These are phyloP conservation scores for Macrolepiota albuminosa DNA, from an alignment of 768 basidiomycete genomes.

Conservation along the genomic window DNA sequence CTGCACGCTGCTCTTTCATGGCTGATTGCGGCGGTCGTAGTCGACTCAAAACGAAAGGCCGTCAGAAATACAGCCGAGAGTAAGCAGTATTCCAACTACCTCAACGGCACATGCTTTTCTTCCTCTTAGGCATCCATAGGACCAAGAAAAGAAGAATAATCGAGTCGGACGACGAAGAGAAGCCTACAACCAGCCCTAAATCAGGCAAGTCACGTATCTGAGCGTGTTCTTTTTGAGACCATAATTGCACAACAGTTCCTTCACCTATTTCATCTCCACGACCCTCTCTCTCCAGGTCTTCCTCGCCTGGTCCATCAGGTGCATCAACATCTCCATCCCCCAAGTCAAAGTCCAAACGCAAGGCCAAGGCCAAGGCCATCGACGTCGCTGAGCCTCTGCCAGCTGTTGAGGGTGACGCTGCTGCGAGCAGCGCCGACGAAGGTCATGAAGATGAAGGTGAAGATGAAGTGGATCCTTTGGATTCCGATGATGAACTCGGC, in stretches of 20 bases:
- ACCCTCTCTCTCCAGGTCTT: conserved; percentile 13
- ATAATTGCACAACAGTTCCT: not conserved
- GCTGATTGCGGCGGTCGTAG: conserved; percentile 15
- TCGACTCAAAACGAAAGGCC: conserved; percentile 38
- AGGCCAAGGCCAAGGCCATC: conserved; percentile 19
- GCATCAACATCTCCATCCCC: conserved; percentile 1
- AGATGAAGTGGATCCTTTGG: conserved; percentile 27
- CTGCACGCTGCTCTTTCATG: not conserved
- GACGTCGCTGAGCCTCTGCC: conserved; percentile 24
- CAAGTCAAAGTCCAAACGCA: conserved; percentile 21
- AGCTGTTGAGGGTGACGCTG: conserved; percentile 18
- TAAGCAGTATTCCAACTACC: conserved; percentile 1
- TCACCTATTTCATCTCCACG: conserved; percentile 3
- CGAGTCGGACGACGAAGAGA: conserved; percentile 51
- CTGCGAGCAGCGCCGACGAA: conserved; percentile 20
- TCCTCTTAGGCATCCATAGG: conserved; percentile 26
- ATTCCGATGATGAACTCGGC: conserved; percentile 23
- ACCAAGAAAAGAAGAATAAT: conserved; percentile 50
- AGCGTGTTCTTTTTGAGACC: not conserved
- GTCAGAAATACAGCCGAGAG: conserved; percentile 14
- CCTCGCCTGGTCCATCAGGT: conserved; percentile 9
- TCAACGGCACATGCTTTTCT: not conserved
- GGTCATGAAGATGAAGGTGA: conserved; percentile 31
- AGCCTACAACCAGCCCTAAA: conserved; percentile 8
- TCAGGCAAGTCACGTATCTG: conserved; percentile 6